Base-by-base conservation (phyloP, 2,329 filamentous ascomycete genomes). In the Nigrospora oryzae region DNA sequence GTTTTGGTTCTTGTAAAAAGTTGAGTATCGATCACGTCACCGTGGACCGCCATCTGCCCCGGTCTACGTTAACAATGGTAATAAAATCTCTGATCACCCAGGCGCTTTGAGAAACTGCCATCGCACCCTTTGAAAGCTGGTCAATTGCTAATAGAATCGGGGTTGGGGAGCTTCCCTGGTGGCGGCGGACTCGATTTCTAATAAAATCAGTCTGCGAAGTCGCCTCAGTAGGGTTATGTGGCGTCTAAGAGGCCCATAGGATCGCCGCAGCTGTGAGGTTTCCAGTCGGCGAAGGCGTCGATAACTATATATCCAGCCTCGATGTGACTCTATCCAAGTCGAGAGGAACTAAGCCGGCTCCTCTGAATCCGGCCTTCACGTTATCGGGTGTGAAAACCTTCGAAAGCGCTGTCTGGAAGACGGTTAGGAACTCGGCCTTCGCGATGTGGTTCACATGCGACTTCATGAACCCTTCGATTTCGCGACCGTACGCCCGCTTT, bases 401-500 rank as follows among this genome's bases (percentile, higher is more conserved):
- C 19, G 19, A 23, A 23, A 23, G 19, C 19, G 19, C 19, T 23
- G 19, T 23, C 19, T 23, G 19, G 19, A 23, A 23, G 19, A 23
- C 19, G 19, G 19, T 23, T 23, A 23, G 19, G 6, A 23, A 23
- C 19, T 23, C 19, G 19, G 19, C 19, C 19, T 23, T 23, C 19
- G 19, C 19, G 19, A 23, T 23, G 19, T 23, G 19, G 19, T 23
- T 23, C 19, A 23, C 19, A 23, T 23, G 19, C 19, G 19, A 23
- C 19, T 23, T 60, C 19, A 23, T 23, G 19, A 23, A 23, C 19
- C 19, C 19, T 23, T 23, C 19, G 19, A 23, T 23, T 23, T 23
- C 19, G 19, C 19, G 19, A 23, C 19, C 19, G 19, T 23, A 23
- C 19, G 19, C 19, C 19, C 19, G 19, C 19, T 23, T 23, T 23